Conservation (phyloP, 2,329 filamentous ascomycete species). For the Pseudogymnoascus sp. region DNA sequence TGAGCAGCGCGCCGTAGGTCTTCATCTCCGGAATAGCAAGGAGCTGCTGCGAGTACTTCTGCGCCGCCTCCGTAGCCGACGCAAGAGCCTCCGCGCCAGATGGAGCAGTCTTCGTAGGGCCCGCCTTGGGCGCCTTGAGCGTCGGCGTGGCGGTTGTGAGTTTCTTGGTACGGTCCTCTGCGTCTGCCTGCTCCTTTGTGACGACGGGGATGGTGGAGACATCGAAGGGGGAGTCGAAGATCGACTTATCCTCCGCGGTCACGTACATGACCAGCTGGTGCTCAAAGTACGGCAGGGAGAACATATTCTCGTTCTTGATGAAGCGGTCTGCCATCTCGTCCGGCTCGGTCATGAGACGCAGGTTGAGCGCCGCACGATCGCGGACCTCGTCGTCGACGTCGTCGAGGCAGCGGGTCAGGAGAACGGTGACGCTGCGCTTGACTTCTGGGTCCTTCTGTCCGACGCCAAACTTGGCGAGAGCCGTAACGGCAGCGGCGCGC, state of each 20-base stretch:
- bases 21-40: constrained; percentile 85
- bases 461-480: constrained; percentile 92
- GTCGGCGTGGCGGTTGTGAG: constrained; percentile 86
- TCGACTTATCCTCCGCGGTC: constrained; percentile 79
- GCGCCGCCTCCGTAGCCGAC: constrained; percentile 69
- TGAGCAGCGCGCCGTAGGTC: constrained; percentile 82
- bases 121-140: constrained; percentile 82
- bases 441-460: constrained; percentile 94
- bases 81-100: constrained; percentile 68
- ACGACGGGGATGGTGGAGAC: constrained; percentile 86
- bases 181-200: constrained; percentile 89
- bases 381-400: constrained; percentile 97
- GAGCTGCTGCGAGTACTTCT: constrained; percentile 83
- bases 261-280: constrained; percentile 98
- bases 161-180: constrained; percentile 95
- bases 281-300: constrained; percentile 88
- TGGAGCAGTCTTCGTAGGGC: constrained; percentile 63
- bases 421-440: constrained; percentile 87
- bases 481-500: constrained; percentile 88
- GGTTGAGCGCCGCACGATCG: constrained; percentile 86
- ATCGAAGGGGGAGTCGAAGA: constrained; percentile 81
- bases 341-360: constrained; percentile 77
- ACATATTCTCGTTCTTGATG: constrained; percentile 95
- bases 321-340: constrained; percentile 80
- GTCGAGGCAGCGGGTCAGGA: constrained; percentile 88